These are phyloP conservation scores for Cordyceps sp. DNA, from an alignment of 2,329 filamentous ascomycete genomes.

Conservation along the genomic window DNA sequence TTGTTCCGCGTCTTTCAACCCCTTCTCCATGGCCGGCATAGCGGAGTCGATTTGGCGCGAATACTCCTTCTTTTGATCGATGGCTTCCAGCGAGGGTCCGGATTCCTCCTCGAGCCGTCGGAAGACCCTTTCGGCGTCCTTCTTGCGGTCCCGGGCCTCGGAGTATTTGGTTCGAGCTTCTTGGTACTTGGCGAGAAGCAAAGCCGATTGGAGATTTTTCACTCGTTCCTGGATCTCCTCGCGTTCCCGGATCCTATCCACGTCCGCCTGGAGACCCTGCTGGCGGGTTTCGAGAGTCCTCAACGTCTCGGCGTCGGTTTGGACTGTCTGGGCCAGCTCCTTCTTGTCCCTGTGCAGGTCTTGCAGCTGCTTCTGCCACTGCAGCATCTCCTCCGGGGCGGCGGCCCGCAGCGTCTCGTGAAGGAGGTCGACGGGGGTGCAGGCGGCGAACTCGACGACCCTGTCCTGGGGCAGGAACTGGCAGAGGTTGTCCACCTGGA, in stretches of 20 bases:
- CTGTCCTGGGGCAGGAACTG: conserved; percentile 95
- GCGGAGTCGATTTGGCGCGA: conserved; percentile 35
- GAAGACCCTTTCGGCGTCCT: conserved; percentile 38
- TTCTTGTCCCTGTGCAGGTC: conserved; percentile 52
- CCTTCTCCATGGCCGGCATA: conserved; percentile 34
- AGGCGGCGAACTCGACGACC: conserved; percentile 80
- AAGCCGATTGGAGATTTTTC: conserved; percentile 44
- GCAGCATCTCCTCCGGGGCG: conserved; percentile 63
- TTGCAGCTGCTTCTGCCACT: conserved; percentile 63
- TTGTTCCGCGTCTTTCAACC: conserved; percentile 36
- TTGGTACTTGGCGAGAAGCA: conserved; percentile 49
- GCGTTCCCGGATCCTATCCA: conserved; percentile 66
- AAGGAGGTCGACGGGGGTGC: conserved; percentile 67
- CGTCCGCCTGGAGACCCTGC: conserved; percentile 57
- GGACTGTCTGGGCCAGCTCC: conserved; percentile 37
- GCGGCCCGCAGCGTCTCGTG: conserved; percentile 78
- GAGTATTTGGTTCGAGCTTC: conserved; percentile 29
- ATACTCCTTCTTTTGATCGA: conserved; percentile 57
- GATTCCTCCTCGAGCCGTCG: conserved; percentile 37
- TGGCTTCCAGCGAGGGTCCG: conserved; percentile 52
- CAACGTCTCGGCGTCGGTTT: conserved; percentile 44
- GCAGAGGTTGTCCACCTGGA: conserved; percentile 95
- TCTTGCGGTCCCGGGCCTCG: conserved; percentile 37
- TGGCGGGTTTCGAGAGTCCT: conserved; percentile 57
- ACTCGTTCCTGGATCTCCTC: conserved; percentile 49